Evolutionary conservation across 2,329 filamentous ascomycete genomes (phyloP).

Genomic region (Fusarium burgessii): DNA sequence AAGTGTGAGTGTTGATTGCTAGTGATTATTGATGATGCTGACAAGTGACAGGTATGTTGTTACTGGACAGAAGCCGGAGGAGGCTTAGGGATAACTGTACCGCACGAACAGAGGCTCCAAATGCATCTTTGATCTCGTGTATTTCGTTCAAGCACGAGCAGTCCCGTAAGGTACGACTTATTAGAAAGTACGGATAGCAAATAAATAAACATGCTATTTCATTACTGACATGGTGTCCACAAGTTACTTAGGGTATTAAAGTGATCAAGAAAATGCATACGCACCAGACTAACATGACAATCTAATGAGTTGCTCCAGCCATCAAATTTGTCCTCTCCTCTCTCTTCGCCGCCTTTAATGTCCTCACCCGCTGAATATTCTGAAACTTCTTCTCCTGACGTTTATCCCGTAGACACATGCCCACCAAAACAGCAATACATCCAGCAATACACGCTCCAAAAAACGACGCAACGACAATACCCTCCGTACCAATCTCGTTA

Average conservation of each 20-base stretch:
- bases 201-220: background rate
- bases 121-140: too few species aligned
- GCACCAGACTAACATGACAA: background rate
- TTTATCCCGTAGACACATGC: constrained; percentile 13
- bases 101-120: too few species aligned
- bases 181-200: too few species aligned
- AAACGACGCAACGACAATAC: constrained; percentile 8
- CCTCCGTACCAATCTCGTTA: constrained; percentile 7
- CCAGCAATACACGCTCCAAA: constrained; percentile 9
- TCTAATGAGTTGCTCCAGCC: background rate
- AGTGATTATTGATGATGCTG: accelerated
- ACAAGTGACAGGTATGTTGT: background rate
- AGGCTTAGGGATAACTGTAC: too few species aligned
- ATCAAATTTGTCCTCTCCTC: constrained; percentile 7
- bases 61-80: constrained; percentile 21
- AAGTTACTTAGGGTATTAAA: background rate
- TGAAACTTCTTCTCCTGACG: constrained; percentile 4
- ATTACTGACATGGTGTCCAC: background rate
- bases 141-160: too few species aligned
- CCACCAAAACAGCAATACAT: constrained; percentile 6
- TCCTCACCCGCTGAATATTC: constrained; percentile 9
- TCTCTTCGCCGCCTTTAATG: constrained; percentile 2
- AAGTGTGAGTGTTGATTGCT: constrained; percentile 1
- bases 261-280: background rate
- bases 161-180: too few species aligned